Percentiles rank a stretch among this genome's conserved stretches.
phyloP scores from a whole-genome alignment of 345 rosid species.

The Crucihimalaya himalaica region DNA sequence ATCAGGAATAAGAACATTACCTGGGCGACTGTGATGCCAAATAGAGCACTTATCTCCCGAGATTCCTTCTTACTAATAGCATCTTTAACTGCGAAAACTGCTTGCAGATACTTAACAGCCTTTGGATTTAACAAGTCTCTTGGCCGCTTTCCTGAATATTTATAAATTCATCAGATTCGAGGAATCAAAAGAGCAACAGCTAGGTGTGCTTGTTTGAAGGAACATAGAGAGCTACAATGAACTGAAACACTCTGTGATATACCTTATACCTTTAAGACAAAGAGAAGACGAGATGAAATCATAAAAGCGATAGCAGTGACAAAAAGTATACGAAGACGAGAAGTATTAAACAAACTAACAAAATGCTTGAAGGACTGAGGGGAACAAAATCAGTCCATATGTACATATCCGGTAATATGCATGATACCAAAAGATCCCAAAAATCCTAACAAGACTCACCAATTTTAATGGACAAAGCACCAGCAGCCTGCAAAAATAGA shows the following conservation, averaged over 20 bases:
- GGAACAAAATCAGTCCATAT: constrained; percentile 5
- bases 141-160: constrained; percentile 85
- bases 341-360: neutral
- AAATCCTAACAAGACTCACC: constrained; percentile 57
- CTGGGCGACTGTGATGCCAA: constrained; percentile 88
- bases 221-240: constrained; percentile 12
- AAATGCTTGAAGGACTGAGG: neutral
- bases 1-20: constrained; percentile 40
- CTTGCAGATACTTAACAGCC: constrained; percentile 92
- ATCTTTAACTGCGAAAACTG: constrained; percentile 88
- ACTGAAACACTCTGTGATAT: neutral
- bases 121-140: constrained; percentile 94
- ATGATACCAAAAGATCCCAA: constrained; percentile 15
- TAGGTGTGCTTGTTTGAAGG: neutral
- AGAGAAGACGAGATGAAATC: neutral
- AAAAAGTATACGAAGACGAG: neutral
- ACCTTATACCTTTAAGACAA: neutral
- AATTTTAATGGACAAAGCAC: constrained; percentile 85
- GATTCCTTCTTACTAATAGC: constrained; percentile 92
- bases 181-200: neutral
- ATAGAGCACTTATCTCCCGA: constrained; percentile 88
- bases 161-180: constrained; percentile 17
- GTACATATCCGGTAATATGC: neutral
- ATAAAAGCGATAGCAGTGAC: constrained; percentile 12
- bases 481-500: constrained; percentile 74